Evolutionary conservation across 2,329 filamentous ascomycete genomes (phyloP).

Genomic region (Aspergillus sp.): DNA sequence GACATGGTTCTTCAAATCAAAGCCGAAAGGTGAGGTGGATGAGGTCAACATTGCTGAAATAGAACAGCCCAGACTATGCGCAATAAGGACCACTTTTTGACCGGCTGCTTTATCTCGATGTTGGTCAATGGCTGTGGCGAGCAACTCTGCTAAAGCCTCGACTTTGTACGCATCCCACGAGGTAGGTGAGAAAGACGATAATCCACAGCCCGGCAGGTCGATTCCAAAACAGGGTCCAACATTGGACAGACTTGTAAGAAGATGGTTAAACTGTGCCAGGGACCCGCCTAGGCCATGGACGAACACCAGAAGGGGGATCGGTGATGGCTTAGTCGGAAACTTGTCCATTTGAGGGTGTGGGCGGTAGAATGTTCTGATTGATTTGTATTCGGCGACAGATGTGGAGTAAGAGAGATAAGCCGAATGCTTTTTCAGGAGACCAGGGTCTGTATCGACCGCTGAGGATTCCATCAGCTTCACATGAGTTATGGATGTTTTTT

Average conservation of each 20-base stretch:
- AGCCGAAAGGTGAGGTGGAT: constrained; percentile 53
- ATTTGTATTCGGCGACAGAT: constrained; percentile 66
- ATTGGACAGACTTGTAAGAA: constrained; percentile 79
- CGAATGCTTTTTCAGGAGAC: constrained; percentile 77
- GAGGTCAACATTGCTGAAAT: constrained; percentile 72
- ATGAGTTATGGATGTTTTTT: background rate
- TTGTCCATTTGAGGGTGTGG: constrained; percentile 80
- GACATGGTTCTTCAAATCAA: constrained; percentile 62
- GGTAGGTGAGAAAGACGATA: constrained; percentile 70
- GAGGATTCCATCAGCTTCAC: constrained; percentile 13
- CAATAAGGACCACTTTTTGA: constrained; percentile 77
- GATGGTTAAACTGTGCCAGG: constrained; percentile 78
- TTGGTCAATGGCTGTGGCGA: constrained; percentile 71
- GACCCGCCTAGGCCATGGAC: constrained; percentile 93
- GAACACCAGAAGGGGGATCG: constrained; percentile 83
- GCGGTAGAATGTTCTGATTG: constrained; percentile 79
- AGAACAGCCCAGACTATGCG: constrained; percentile 87
- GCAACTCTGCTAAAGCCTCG: constrained; percentile 71
- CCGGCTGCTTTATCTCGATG: constrained; percentile 64
- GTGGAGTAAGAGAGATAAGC: constrained; percentile 72
- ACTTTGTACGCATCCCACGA: constrained; percentile 77
- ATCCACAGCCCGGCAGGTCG: constrained; percentile 86
- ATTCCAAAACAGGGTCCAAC: constrained; percentile 82
- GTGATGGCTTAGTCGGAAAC: constrained; percentile 69
- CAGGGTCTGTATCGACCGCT: constrained; percentile 63